phyloP scores from a whole-genome alignment of 306 rosid species.

The Vigna angularis region DNA sequence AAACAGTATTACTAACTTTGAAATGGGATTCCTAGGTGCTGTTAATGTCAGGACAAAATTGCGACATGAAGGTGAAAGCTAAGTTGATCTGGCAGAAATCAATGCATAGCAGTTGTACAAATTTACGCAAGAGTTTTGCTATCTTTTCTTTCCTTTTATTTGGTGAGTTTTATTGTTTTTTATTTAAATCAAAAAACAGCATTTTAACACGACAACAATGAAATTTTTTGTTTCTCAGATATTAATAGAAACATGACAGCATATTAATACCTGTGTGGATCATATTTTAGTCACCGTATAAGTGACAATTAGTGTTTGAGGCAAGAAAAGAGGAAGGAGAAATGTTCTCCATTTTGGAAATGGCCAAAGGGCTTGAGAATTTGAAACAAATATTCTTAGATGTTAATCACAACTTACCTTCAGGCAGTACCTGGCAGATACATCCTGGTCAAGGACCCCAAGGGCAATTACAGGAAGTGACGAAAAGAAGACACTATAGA shows the following conservation, averaged over 20 bases:
- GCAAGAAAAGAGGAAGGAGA: not conserved
- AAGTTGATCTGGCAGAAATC: not conserved
- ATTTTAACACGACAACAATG: slow-evolving; percentile 15
- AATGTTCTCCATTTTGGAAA: not conserved
- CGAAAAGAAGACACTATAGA: slow-evolving; percentile 81
- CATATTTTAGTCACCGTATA: not conserved
- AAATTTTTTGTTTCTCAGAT: not conserved
- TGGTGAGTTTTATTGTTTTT: not conserved
- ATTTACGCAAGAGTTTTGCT: not conserved
- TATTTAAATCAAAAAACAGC: not conserved
- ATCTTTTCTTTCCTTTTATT: not conserved
- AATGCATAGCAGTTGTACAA: not conserved
- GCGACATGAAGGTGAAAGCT: slow-evolving; percentile 7
- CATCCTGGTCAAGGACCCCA: slow-evolving; percentile 93
- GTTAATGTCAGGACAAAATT: slow-evolving; percentile 1
- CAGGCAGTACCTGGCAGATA: slow-evolving; percentile 77
- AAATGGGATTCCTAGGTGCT: slow-evolving; percentile 6
- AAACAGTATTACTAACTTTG: slow-evolving; percentile 12
- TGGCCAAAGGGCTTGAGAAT: not conserved
- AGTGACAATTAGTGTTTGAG: not conserved
- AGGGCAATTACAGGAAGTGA: slow-evolving; percentile 85
- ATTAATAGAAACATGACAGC: slow-evolving; percentile 20
- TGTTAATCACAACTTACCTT: slow-evolving; percentile 59
- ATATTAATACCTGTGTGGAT: not conserved
- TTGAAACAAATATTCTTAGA: not conserved